These are phyloP conservation scores for Trichosanthes truncata DNA, from an alignment of 306 rosid species.

Conservation along the genomic window DNA sequence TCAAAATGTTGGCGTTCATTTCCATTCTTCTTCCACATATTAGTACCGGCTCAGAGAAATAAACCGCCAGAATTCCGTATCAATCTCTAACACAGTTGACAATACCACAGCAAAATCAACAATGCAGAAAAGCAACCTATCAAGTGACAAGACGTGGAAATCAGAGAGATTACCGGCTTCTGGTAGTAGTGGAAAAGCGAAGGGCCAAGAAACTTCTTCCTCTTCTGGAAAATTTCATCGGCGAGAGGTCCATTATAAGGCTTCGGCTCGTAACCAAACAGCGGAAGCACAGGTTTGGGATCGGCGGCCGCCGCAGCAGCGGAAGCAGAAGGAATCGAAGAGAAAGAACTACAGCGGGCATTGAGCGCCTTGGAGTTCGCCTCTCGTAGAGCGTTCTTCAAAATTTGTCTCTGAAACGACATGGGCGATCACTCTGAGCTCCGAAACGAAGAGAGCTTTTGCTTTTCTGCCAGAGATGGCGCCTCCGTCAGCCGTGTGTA, in stretches of 20 bases:
- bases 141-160: not conserved
- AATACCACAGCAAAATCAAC: not conserved
- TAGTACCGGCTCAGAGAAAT: not conserved
- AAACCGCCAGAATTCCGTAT: not conserved
- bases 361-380: constrained; percentile 2
- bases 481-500: too few species aligned
- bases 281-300: constrained; percentile 40
- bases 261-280: constrained; percentile 52
- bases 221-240: constrained; percentile 60
- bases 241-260: constrained; percentile 58
- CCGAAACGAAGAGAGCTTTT: not conserved
- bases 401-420: constrained; percentile 38
- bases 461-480: not conserved
- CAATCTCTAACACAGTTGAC: not conserved
- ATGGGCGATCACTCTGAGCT: constrained; percentile 15
- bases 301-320: not conserved
- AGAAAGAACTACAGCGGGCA: constrained; percentile 11
- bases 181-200: constrained; percentile 70
- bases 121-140: not conserved
- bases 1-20: not conserved
- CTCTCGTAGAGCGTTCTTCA: constrained; percentile 30
- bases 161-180: constrained; percentile 53
- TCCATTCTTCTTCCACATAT: not conserved
- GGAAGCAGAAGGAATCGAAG: constrained; percentile 13
- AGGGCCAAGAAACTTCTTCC: constrained; percentile 77